These are phyloP conservation scores for Thielaviopsis musarum DNA, from an alignment of 2,329 filamentous ascomycete genomes.

Conservation along the genomic window DNA sequence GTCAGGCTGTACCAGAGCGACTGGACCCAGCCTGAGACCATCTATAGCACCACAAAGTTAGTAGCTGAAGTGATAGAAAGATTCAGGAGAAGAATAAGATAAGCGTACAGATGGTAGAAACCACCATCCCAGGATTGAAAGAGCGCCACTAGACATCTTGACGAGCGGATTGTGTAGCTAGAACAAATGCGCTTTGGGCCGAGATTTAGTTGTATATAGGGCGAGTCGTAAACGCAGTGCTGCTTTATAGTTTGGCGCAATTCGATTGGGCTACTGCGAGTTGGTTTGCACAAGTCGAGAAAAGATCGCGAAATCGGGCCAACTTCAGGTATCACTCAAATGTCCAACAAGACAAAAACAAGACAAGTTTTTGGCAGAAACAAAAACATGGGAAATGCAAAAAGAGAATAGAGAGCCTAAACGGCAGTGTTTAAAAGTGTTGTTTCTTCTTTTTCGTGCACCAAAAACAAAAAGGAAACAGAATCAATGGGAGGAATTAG, in stretches of 20 bases:
- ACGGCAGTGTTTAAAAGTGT: not conserved
- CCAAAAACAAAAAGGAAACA: not conserved
- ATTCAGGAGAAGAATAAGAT: constrained; percentile 2
- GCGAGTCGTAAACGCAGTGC: not conserved
- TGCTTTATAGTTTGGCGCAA: not conserved
- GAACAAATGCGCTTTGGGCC: not conserved
- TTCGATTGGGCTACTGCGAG: not conserved
- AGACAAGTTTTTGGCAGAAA: not conserved
- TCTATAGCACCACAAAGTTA: constrained; percentile 28
- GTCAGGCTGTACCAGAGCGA: constrained; percentile 72
- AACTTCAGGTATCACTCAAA: not conserved
- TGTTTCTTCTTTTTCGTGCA: not conserved
- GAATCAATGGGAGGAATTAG: not conserved
- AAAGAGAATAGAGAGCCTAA: not conserved
- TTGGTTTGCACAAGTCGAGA: not conserved
- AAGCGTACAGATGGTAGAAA: constrained; percentile 30
- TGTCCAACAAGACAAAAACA: not conserved
- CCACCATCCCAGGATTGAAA: constrained; percentile 32
- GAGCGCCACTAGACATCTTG: constrained; percentile 24
- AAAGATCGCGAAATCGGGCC: not conserved
- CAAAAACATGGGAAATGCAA: not conserved
- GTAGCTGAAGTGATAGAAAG: not conserved
- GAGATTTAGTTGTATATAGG: not conserved
- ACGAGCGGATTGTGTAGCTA: not conserved
- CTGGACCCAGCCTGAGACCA: constrained; percentile 63